Base-by-base conservation (phyloP, 306 rosid species). In the Casuarina equisetifolia region DNA sequence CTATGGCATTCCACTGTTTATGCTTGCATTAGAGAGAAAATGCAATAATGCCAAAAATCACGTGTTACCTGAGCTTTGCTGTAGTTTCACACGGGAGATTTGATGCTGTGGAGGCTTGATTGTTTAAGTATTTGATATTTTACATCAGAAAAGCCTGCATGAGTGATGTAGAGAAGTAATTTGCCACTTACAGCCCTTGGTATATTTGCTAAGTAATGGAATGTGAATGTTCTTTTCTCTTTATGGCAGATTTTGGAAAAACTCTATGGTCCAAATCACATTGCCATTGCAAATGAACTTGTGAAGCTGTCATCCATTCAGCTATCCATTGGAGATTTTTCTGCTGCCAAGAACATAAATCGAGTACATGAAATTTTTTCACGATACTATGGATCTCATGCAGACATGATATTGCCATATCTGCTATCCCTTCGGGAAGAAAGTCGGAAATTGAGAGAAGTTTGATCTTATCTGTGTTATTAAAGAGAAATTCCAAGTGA, bases 281-380 rank as follows among this genome's bases (percentile, higher is more conserved):
- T 93, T 52, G 97, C 87, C 77, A 82, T 93, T 74, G 98, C 89
- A n/a, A 77, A 90, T 67, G 98, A 93, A 84, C 94, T 93, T 49
- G 88, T 86, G 90, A 93, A 93, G 85, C 90, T 93, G 63, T 86
- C 91, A 40, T 91, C 97, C 43, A 84, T 93, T 85, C 92, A 87
- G 89, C 85, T 88, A 78, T 87, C 84, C 59, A 68, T 89, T 87
- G 83, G 77, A 13, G 92, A 91, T 64, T 20, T 38, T 69, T 39
- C 82, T 78, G 90, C 85, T 39, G 68, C 45, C 40, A 79, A 85
- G 66, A 86, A 81, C 87, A 79, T 88, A 66, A 84, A 59, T 66
- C 86, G 85, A 77, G 81, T 89, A 46, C 69, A 51, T 77, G 73
- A 81, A 72, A 91, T 91, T 59, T 90, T 91, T 85, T 85, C 86